Conservation (phyloP, 352 stramenopile genomes). For the Globisporangium barbulae region DNA sequence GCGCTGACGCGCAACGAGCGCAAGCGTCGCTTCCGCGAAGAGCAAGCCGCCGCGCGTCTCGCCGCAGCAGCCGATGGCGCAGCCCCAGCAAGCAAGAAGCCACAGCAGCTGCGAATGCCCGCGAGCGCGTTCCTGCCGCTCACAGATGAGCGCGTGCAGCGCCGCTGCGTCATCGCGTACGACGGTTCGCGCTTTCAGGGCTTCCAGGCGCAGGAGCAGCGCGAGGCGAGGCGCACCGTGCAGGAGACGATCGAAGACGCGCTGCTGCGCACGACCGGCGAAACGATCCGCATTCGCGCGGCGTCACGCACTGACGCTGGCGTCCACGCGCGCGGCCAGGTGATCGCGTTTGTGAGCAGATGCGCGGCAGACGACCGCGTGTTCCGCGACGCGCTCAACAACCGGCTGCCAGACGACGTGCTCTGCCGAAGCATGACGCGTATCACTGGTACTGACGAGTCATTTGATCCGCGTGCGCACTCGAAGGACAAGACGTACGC, state of each 20-base stretch:
- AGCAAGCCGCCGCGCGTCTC: conserved; percentile 1
- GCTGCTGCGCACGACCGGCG: conserved; percentile 62
- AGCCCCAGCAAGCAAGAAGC: conserved; percentile 1
- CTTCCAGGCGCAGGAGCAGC: conserved; percentile 79
- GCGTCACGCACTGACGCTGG: conserved; percentile 91
- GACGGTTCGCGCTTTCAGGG: conserved; percentile 75
- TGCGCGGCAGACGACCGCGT: conserved; percentile 40
- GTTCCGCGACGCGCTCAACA: conserved; percentile 73
- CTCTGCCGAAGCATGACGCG: conserved; percentile 35
- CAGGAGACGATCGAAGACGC: conserved; percentile 75
- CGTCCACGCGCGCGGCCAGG: conserved; percentile 90
- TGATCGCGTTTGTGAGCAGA: conserved; percentile 85
- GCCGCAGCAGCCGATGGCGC: not conserved
- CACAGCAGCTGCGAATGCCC: conserved; percentile 34
- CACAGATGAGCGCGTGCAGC: conserved; percentile 17
- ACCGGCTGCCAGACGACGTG: conserved; percentile 58
- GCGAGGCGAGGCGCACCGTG: conserved; percentile 45
- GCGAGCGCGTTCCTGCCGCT: conserved; percentile 44
- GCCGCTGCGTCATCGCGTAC: conserved; percentile 61
- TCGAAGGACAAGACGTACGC: conserved; percentile 63
- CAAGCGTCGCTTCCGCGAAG: conserved; percentile 13
- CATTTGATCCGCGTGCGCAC: conserved; percentile 53
- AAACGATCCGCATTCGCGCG: conserved; percentile 74
- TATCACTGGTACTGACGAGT: conserved; percentile 9
- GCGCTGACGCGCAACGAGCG: conserved; percentile 13